Evolutionary conservation across 768 basidiomycete species (phyloP), one percentile per base, ranked within the genome.

Genomic region (Tulasnella sp.): DNA sequence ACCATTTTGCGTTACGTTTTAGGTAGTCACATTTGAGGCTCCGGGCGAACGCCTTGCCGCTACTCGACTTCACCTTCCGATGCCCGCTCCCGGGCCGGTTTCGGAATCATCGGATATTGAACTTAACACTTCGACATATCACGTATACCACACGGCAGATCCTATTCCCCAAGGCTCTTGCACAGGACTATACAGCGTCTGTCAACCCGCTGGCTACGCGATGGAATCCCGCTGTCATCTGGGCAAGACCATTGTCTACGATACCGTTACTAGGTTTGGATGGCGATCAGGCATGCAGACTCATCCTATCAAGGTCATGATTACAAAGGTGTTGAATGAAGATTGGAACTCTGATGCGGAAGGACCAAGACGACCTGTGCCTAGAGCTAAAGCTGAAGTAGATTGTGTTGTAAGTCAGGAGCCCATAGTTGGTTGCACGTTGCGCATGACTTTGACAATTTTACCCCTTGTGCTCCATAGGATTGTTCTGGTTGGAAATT

Each of bases 131-230:
- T 62, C 66, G 34, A 37, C 63, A 50, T 45, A 29, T 54, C 89
- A 96, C 60, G 72, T 96, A 6, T 93, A 85, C 60, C 83, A 96
- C 61, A 96, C 84, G 1, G 92, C 83, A 19, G 93, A 98, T 70
- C 92, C 92, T 0, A 86, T 96, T 31, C 76, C 92, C 3, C 84
- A 85, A 76, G 86, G 85, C 1, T 72, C 72, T 0, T 91, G 88
- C 60, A 90, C 70, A 10, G 89, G 88, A 10, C 69, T 83, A 1
- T 69, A 74, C 7, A 91, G 84, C 0, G 65, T 74, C 0, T 99
- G 93, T 63, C 77, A 81, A 13, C 73, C 86, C 29, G 88, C 70
- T 0, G 92, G 93, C 0, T 92, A 85, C 59, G 93, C 89, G 0
- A 67, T 91, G 65, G 88, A 91, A 66, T 75, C 79, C 3, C 71